phyloP scores from a whole-genome alignment of 305 asterid species.

The Rubia occidens region DNA sequence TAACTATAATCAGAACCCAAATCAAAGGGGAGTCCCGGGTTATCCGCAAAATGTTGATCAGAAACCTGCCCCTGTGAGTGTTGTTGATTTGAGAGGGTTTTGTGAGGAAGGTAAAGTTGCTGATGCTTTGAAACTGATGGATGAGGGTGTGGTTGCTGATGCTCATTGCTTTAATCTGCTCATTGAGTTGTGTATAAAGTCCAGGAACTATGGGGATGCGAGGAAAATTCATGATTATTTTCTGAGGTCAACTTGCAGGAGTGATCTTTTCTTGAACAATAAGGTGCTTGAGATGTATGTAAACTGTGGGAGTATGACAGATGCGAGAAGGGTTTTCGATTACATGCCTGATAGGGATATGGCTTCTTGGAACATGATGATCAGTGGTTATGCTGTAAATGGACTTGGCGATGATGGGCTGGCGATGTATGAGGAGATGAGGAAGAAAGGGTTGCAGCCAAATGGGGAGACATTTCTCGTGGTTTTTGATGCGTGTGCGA shows the following conservation, averaged over 20 bases:
- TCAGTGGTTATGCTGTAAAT: slow-evolving; percentile 59
- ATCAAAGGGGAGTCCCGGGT: slow-evolving; percentile 2
- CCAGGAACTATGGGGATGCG: slow-evolving; percentile 72
- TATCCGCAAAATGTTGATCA: slow-evolving; percentile 4
- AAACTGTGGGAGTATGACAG: slow-evolving; percentile 74
- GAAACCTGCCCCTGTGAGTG: slow-evolving; percentile 17
- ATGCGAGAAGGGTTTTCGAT: slow-evolving; percentile 80
- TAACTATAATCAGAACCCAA: slow-evolving; percentile 4
- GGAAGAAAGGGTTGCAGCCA: slow-evolving; percentile 48
- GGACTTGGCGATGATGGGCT: slow-evolving; percentile 87
- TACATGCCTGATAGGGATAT: slow-evolving; percentile 77
- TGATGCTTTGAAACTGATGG: slow-evolving; percentile 74
- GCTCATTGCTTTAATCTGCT: slow-evolving; percentile 59
- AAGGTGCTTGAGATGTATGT: slow-evolving; percentile 74
- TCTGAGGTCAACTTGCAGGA: slow-evolving; percentile 61
- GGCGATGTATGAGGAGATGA: slow-evolving; percentile 72
- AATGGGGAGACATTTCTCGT: slow-evolving; percentile 58
- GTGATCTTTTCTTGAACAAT: slow-evolving; percentile 53
- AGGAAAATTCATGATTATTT: slow-evolving; percentile 82
- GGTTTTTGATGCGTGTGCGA: slow-evolving; percentile 81
- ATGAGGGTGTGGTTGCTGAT: slow-evolving; percentile 53
- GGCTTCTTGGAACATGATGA: slow-evolving; percentile 88
- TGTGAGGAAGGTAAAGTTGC: slow-evolving; percentile 64
- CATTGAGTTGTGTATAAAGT: slow-evolving; percentile 54
- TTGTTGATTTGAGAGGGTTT: slow-evolving; percentile 45